Evolutionary conservation across 2,329 filamentous ascomycete species (phyloP), one percentile per base, ranked within the genome.

Genomic region (Stenocarpella maydis): DNA sequence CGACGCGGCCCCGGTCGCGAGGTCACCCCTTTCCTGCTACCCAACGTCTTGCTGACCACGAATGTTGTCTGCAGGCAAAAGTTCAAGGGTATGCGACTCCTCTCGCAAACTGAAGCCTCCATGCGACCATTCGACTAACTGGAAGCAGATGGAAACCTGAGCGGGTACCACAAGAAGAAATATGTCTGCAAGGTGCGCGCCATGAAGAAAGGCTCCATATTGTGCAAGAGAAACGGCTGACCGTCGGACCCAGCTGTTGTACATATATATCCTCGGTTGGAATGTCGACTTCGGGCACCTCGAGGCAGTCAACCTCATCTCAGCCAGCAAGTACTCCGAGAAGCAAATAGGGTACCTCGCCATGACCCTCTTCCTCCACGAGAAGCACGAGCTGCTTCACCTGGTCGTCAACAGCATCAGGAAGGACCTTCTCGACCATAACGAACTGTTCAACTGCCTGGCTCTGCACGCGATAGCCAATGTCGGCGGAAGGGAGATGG

Each of bases 151-250:
- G 95, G 94, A 73, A 96, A 88, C 78, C 85, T 99, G 69, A 97
- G 92, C 78, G 97, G 96, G 74, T 99, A 99, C 79, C 94, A 98
- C 85, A 98, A 97, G 86, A 99, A 99, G 88, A 99, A 99, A 92
- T 99, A 99, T 80, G 96, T 99, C 74, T 99, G 96, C 93, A 99
- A 99, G 85, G 88, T 90, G 82, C 67, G 79, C 65, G 7, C n/a
- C 37, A 47, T 54, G 41, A 37, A 71, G 75, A 68, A 24, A 19
- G 8, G 39, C 65, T 37, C 26, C 31, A 28, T 19, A 1, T 10
- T 24, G 58, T 63, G 41, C 21, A 28, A 66, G 49, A 31, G 15
- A 54, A 31, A 17, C 21, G 47, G 31, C 69, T 71, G 65, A 73
- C 79, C 69, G 37, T 34, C 10, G n/a, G n/a, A 47, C 17, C 65